These are phyloP conservation scores for Paramecium biaurelia DNA, from an alignment of 73 alveolate genomes.

Conservation along the genomic window DNA sequence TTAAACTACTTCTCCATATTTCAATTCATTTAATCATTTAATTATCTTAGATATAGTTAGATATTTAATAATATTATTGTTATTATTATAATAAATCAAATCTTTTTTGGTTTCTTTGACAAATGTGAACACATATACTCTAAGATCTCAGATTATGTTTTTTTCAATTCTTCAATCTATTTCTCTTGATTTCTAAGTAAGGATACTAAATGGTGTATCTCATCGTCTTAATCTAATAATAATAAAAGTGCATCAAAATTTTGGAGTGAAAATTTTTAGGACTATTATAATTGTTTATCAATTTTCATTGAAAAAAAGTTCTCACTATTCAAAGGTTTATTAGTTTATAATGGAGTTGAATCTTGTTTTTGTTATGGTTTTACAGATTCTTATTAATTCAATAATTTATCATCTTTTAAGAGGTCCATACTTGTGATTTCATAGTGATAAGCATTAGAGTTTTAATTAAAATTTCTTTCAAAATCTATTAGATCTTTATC, in stretches of 20 bases:
- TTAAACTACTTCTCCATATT: background rate
- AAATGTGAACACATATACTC: background rate
- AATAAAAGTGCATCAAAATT: background rate
- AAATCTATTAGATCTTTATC: background rate
- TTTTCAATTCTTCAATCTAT: background rate
- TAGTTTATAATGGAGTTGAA: background rate
- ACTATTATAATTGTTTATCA: background rate
- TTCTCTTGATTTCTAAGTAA: background rate
- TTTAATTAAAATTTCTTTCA: background rate
- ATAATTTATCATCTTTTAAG: background rate
- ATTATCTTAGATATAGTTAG: background rate
- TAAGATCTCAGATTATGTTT: background rate
- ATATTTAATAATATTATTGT: background rate
- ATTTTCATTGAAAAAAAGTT: background rate
- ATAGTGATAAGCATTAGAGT: background rate
- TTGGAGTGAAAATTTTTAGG: background rate
- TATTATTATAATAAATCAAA: background rate
- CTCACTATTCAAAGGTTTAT: background rate
- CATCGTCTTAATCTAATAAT: slow-evolving; percentile 4
- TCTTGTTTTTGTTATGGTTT: background rate
- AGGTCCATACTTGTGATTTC: background rate
- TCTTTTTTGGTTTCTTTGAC: background rate
- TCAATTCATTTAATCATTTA: too few relatives aligned
- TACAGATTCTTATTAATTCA: background rate
- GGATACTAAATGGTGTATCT: background rate